phyloP scores from a whole-genome alignment of 352 stramenopile species.

The Phytophthora hibernalis region DNA sequence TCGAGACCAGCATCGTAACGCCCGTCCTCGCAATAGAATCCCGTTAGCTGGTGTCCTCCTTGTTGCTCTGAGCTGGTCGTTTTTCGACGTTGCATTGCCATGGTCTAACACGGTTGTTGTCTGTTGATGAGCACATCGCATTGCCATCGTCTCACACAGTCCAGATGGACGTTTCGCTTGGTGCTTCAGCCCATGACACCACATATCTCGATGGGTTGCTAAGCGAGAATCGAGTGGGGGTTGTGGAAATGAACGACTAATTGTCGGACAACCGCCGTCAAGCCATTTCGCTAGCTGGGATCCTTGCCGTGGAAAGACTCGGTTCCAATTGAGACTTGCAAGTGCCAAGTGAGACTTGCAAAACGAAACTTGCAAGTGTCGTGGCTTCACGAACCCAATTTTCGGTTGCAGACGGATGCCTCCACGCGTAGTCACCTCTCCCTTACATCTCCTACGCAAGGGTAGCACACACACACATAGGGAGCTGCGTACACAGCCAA shows the following conservation, averaged over 20 bases:
- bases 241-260: no score
- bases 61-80: background rate
- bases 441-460: background rate
- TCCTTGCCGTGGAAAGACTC: background rate
- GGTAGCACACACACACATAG: background rate
- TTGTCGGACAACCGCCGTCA: no score
- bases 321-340: background rate
- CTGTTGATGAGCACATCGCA: no score
- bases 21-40: conserved; percentile 44
- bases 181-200: background rate
- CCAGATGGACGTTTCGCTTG: conserved; percentile 5
- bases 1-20: conserved; percentile 23
- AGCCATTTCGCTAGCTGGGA: no score
- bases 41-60: conserved; percentile 17
- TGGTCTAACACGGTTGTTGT: background rate
- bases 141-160: conserved; percentile 1
- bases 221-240: background rate
- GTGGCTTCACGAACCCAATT: no score
- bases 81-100: background rate
- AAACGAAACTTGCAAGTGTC: no score
- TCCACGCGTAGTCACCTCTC: no score
- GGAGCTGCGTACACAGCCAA: background rate
- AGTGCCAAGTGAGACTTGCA: background rate
- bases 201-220: background rate
- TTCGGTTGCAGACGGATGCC: no score